These are phyloP conservation scores for Sphaerostilbella broomeana DNA, from an alignment of 2,329 filamentous ascomycete genomes.

Conservation along the genomic window DNA sequence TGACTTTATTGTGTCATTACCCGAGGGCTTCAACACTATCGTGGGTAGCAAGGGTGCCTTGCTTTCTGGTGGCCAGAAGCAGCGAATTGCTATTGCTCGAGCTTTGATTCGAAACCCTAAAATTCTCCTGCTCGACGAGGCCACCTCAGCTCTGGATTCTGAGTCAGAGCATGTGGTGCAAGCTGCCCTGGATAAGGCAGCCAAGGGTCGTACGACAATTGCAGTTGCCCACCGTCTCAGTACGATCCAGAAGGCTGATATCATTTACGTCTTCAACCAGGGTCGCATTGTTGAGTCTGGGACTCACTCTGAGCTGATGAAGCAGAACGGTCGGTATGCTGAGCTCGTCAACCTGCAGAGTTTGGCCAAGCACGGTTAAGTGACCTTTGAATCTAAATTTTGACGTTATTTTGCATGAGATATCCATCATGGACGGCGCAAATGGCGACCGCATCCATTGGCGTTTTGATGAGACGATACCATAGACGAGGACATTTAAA, in stretches of 20 bases:
- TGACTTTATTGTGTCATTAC: slow-evolving; percentile 80
- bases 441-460: slow-evolving; percentile 9
- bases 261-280: slow-evolving; percentile 95
- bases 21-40: slow-evolving; percentile 26
- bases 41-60: slow-evolving; percentile 36
- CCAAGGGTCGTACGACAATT: slow-evolving; percentile 14
- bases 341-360: slow-evolving; percentile 78
- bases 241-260: slow-evolving; percentile 89
- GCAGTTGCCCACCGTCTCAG: slow-evolving; percentile 51
- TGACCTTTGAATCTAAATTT: not conserved
- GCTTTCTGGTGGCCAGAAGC: slow-evolving; percentile 13
- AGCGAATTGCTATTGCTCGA: slow-evolving; percentile 13
- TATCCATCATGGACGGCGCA: slow-evolving; percentile 7
- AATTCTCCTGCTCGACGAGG: slow-evolving; percentile 12
- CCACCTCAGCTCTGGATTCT: slow-evolving; percentile 11
- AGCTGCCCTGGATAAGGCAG: slow-evolving; percentile 23
- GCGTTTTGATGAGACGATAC: slow-evolving; percentile 6
- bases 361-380: slow-evolving; percentile 50
- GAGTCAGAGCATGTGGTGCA: slow-evolving; percentile 13
- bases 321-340: slow-evolving; percentile 63
- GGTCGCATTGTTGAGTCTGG: slow-evolving; percentile 81
- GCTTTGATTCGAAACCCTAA: slow-evolving; percentile 13
- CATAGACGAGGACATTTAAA: slow-evolving; percentile 7
- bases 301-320: slow-evolving; percentile 68
- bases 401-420: slow-evolving; percentile 7